Evolutionary conservation across 2,329 filamentous ascomycete genomes (phyloP).

Genomic region (Penicillium sp.): DNA sequence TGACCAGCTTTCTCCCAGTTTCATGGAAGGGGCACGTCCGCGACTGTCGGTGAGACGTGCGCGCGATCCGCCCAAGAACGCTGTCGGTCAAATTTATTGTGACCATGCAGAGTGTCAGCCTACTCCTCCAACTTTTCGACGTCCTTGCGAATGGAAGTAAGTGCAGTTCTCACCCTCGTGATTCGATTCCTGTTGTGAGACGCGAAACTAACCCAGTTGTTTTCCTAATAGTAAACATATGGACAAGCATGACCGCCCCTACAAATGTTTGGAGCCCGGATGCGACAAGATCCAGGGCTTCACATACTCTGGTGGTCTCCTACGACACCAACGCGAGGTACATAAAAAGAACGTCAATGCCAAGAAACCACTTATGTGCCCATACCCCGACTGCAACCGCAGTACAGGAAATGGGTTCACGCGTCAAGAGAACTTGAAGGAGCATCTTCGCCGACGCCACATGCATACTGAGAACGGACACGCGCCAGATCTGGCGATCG

Average conservation of each 20-base stretch:
- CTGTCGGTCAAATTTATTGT: conserved; percentile 78
- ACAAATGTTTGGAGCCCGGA: conserved; percentile 79
- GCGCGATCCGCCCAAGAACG: conserved; percentile 64
- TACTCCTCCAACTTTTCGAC: conserved; percentile 68
- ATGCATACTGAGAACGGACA: conserved; percentile 52
- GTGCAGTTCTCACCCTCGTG: conserved; percentile 45
- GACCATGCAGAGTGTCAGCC: conserved; percentile 71
- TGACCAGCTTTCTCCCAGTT: conserved; percentile 36
- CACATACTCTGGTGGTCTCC: conserved; percentile 88
- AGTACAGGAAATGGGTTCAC: conserved; percentile 89
- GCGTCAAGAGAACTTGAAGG: conserved; percentile 89
- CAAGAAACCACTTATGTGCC: conserved; percentile 85
- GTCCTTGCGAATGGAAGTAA: conserved; percentile 95
- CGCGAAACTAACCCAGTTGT: conserved; percentile 26
- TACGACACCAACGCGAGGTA: conserved; percentile 91
- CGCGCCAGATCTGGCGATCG: conserved; percentile 37
- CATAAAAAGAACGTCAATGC: conserved; percentile 89
- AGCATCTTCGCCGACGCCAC: conserved; percentile 91
- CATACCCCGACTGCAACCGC: conserved; percentile 84
- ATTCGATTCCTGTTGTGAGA: conserved; percentile 23
- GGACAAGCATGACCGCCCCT: conserved; percentile 96
- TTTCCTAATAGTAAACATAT: conserved; percentile 78
- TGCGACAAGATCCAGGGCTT: conserved; percentile 94
- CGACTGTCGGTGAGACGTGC: conserved; percentile 49
- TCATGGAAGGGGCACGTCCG: conserved; percentile 43